phyloP scores from a whole-genome alignment of 2,329 filamentous ascomycete genomes.

The Cytospora leucostoma region DNA sequence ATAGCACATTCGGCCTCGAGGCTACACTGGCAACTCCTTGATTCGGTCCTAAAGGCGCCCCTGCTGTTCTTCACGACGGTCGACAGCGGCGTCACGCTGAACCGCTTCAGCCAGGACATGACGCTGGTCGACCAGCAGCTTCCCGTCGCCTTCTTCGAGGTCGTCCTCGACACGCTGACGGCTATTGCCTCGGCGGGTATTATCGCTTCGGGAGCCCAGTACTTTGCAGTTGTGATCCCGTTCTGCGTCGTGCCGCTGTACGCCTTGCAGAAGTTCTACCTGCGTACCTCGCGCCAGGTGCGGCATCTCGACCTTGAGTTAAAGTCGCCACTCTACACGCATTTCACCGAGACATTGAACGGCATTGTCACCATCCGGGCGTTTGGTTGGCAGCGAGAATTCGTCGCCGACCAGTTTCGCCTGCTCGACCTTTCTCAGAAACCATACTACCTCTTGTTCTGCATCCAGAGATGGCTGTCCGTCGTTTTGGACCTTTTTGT shows the following conservation, averaged over 20 bases:
- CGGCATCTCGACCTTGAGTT: conserved; percentile 2
- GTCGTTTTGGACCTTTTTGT: conserved; percentile 50
- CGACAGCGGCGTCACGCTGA: conserved; percentile 3
- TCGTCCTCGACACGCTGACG: background rate
- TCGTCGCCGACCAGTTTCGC: background rate
- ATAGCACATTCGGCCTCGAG: background rate
- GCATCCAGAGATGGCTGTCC: conserved; percentile 52
- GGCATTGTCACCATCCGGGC: conserved; percentile 1
- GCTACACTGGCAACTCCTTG: background rate
- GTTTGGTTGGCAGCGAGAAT: background rate
- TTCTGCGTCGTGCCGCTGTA: background rate
- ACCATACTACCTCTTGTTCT: conserved; percentile 52
- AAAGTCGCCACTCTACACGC: background rate
- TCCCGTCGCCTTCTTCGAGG: background rate
- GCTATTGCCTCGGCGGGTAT: background rate
- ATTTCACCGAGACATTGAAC: background rate
- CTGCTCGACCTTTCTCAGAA: conserved; percentile 45
- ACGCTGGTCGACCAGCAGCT: conserved; percentile 4
- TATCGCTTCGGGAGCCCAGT: background rate
- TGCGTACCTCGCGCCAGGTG: background rate
- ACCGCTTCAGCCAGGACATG: conserved; percentile 15
- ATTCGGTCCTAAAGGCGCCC: conserved; percentile 2
- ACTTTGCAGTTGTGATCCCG: background rate
- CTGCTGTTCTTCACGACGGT: background rate
- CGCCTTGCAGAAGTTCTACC: background rate